Base-by-base conservation (phyloP, 768 basidiomycete genomes). In the Kwoniella sp. region DNA sequence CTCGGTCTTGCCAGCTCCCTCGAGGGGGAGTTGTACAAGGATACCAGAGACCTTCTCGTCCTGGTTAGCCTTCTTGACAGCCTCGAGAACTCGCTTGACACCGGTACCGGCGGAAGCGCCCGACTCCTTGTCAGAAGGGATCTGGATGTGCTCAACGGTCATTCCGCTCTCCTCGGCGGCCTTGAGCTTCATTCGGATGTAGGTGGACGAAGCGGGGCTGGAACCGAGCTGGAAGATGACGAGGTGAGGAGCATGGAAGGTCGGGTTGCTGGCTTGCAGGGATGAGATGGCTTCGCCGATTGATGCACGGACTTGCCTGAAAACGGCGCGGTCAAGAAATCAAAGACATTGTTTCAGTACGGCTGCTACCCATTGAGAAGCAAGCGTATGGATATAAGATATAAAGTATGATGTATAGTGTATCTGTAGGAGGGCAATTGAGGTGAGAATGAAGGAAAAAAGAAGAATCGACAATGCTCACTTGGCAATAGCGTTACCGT, bases 181-280 rank as follows among this genome's bases (percentile, higher is more conserved):
- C 80, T 94, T 97, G 47, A 86, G 84, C 82, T 99, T 99, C 95
- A 98, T 98, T 75, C 92, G 91, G 69, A 99, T 88, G 81, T 99
- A 99, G 46, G 88, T 88, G 21, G 84, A 83, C 5, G 94, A 98
- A 79, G 97, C 95, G 22, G 92, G 88, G 63, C 91, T 89, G 29
- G 88, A 86, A 58, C 96, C 96, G 55, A 92, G 92, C 81, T 98
- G 96, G 49, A 99, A 85, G 80, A 99, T 92, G 70, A 87, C 90
- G 19, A 99, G 85, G 78, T 88, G 87, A 25, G 78, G 78, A 13
- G 96, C 90, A 73, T 88, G 86, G 83, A 98, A 99, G 22, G 89
- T 89, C n/a, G 94, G 90, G 79, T 85, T 88, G 65, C 82, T 83
- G 2, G 85, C 80, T 73, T 89, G 88, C 50, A 88, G 79, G 1